Base-by-base conservation (phyloP, 805 yeast genomes). In the Yarrowia porcina region DNA sequence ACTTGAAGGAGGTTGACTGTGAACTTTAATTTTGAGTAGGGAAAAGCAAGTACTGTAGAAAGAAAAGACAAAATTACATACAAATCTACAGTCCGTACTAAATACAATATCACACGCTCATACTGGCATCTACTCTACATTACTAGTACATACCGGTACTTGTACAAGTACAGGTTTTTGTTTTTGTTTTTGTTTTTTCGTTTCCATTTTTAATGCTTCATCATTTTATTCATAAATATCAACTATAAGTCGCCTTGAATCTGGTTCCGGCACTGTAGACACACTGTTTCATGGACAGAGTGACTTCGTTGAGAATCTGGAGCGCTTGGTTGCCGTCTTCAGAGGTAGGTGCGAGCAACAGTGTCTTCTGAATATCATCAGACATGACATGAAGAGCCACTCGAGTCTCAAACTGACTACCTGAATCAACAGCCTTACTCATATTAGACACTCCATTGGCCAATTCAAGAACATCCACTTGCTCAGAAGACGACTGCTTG, bases 351-450 rank as follows among this genome's bases (percentile, higher is more conserved):
- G 25, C 52, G 36, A 45, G 13, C 52, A 45, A 13, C 25, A 45
- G 36, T 3, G 36, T 5, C 25, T 27, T n/a, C 52, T 45, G 52
- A 13, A 45, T 45, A 20, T 45, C 36, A 18, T 45, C 52, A 7
- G 52, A 45, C 52, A 45, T 45, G 27, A 45, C 52, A 30, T 45
- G 52, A 36, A 45, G n/a, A 13, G 52, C 52, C 52, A 45, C 52
- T 1, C 52, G 36, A 8, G 52, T 45, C 36, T 45, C 52, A 20
- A 45, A 45, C 33, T 45, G 52, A 25, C 36, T 45, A 7, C 10
- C 18, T 0, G 15, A 21, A 23, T 45, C 52, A 25, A 30, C 11
- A 9, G 30, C 23, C 30, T 45, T 45, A 36, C 36, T 28, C 52
- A 45, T 45, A 36, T 45, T 23, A 3, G 52, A 45, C 23, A 45